Evolutionary conservation across 2,329 filamentous ascomycete genomes (phyloP), one percentile per base, ranked within the genome.

Genomic region (Nigrospora oryzae): DNA sequence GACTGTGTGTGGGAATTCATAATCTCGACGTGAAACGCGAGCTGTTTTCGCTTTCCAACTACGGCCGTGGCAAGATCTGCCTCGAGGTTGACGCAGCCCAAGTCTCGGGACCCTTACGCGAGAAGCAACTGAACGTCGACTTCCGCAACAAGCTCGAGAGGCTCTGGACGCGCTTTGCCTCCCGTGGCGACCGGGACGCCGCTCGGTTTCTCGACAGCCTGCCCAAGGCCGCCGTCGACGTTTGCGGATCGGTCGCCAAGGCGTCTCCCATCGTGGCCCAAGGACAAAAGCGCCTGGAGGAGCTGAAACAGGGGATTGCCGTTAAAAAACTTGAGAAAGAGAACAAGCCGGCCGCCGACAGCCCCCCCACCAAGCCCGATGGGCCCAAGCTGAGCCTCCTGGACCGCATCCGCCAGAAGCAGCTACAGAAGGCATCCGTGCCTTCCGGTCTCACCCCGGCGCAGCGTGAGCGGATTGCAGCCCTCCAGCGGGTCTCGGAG

Each of bases 381-480:
- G 71, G 66, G 37, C 62, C 64, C 38, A 71, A 81, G 65, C 81
- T 84, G 68, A 79, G 78, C 43, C 77, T 94, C 19, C 72, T 93
- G 46, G 86, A 90, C 61, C 83, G 86, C 40, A 77, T 94, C 51
- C 82, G 84, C 50, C 71, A 75, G 44, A 91, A 91, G 67, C 78
- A 86, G 53, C 63, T 74, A 52, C 70, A 76, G 59, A 60, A 75
- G 59, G 56, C 67, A 49, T 58, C 70, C 49, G 42, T 65, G 47
- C 46, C 69, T 46, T 53, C 61, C 1, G 74, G 73, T 0, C 69
- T 74, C 0, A 67, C 74, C 1, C 69, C 74, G 17, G 73, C 69
- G 15, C 73, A 81, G 53, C 65, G 86, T 3, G 68, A 76, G 49
- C 81, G 83, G 12, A 74, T 72, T 13, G 76, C 79, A 4, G 85